Evolutionary conservation across 805 yeast species (phyloP).

Genomic region (Pichia kluyveri): DNA sequence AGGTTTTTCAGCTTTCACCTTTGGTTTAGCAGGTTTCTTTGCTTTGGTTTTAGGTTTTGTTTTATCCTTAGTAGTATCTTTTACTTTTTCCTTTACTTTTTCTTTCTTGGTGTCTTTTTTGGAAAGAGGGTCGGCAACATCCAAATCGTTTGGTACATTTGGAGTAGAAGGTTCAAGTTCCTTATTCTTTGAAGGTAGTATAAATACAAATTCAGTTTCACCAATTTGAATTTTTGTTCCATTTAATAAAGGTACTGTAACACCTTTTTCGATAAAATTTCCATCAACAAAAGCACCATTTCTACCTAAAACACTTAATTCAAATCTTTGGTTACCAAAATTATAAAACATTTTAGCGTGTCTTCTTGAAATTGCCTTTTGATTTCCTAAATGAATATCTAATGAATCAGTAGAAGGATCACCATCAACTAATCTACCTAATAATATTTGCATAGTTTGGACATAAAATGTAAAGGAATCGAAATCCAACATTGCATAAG

Average conservation of each 20-base stretch:
- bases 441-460: constrained; percentile 86
- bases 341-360: constrained; percentile 96
- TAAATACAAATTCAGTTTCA: constrained; percentile 80
- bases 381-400: constrained; percentile 87
- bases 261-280: constrained; percentile 78
- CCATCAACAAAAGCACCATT: constrained; percentile 97
- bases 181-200: constrained; percentile 44
- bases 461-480: constrained; percentile 91
- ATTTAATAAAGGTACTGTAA: constrained; percentile 79
- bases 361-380: constrained; percentile 86
- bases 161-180: background rate
- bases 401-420: constrained; percentile 49
- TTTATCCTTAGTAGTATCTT: background rate
- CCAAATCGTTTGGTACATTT: background rate
- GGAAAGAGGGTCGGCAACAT: background rate
- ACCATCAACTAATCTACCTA: constrained; percentile 83
- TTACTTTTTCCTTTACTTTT: background rate
- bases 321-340: constrained; percentile 93
- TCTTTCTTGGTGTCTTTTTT: background rate
- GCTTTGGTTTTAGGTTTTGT: background rate
- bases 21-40: background rate
- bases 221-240: constrained; percentile 87
- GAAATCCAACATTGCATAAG: constrained; percentile 77
- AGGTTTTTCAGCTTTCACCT: background rate
- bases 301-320: constrained; percentile 82